Percentiles rank a stretch among this genome's conserved stretches.
phyloP scores from a whole-genome alignment of 495 filamentous ascomycete genomes.

The Penicillium pulvis region DNA sequence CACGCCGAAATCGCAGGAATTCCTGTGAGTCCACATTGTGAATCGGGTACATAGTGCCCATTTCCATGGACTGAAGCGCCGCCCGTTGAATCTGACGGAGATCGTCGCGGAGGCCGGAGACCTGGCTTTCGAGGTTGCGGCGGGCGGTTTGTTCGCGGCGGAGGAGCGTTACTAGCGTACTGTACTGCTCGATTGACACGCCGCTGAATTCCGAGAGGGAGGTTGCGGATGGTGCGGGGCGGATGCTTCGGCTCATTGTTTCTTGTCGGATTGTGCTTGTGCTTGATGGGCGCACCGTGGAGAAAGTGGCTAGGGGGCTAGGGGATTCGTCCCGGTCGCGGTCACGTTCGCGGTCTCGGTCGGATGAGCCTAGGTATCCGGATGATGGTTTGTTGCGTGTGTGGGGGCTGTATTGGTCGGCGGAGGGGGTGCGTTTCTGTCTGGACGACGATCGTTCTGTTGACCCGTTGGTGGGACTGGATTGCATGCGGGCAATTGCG shows the following conservation, averaged over 20 bases:
- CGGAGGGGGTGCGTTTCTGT: constrained; percentile 20
- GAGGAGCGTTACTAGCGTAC: constrained; percentile 54
- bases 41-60: constrained; percentile 40
- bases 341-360: constrained; percentile 4
- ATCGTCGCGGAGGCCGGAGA: constrained; percentile 53
- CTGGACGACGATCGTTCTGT: constrained; percentile 19
- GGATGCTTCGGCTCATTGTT: constrained; percentile 31
- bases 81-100: constrained; percentile 43
- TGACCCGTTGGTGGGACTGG: constrained; percentile 23
- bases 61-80: constrained; percentile 37
- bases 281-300: constrained; percentile 37
- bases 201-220: constrained; percentile 36
- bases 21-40: constrained; percentile 39
- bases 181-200: constrained; percentile 60
- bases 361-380: constrained; percentile 13
- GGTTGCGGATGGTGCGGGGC: constrained; percentile 33
- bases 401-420: constrained; percentile 17
- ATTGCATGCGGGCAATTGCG: constrained; percentile 55
- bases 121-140: constrained; percentile 54
- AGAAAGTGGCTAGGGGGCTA: constrained; percentile 14
- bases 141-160: constrained; percentile 59
- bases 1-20: constrained; percentile 33
- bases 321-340: constrained; percentile 26
- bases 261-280: constrained; percentile 44
- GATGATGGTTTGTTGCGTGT: constrained; percentile 27